phyloP scores from a whole-genome alignment of 805 yeast species.

The Brettanomyces naardenensis region DNA sequence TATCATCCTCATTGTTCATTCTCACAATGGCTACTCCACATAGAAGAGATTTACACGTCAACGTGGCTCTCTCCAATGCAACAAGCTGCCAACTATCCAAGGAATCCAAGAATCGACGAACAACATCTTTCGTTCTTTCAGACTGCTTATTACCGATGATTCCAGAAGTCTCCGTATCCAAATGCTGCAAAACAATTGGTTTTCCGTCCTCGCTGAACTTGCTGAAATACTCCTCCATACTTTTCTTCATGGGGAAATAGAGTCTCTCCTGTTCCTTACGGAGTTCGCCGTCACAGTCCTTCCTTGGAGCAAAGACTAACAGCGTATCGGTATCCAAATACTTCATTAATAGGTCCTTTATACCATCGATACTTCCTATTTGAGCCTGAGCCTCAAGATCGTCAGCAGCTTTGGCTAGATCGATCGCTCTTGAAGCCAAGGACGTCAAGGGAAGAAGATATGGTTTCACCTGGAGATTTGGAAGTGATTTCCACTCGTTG shows the following conservation, averaged over 20 bases:
- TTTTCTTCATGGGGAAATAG: conserved; percentile 66
- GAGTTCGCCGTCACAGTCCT: conserved; percentile 77
- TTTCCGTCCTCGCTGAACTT: conserved; percentile 25
- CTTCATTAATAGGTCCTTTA: conserved; percentile 56
- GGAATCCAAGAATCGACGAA: conserved; percentile 50
- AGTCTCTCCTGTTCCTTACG: conserved; percentile 71
- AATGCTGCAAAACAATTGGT: conserved; percentile 36
- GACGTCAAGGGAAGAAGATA: conserved; percentile 84
- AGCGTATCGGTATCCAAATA: conserved; percentile 94
- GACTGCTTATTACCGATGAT: conserved; percentile 74
- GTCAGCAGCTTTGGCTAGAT: conserved; percentile 40
- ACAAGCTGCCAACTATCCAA: conserved; percentile 73
- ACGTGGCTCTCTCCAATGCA: conserved; percentile 83
- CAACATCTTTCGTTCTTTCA: conserved; percentile 51
- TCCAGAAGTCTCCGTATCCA: conserved; percentile 81
- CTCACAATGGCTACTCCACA: conserved; percentile 67
- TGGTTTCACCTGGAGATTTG: conserved; percentile 61
- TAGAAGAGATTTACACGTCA: conserved; percentile 78
- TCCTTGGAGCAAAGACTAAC: conserved; percentile 71
- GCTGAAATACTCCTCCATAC: conserved; percentile 55
- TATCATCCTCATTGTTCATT: conserved; percentile 25
- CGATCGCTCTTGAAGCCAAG: conserved; percentile 79
- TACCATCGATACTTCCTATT: conserved; percentile 51
- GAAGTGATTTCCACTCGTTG: conserved; percentile 81
- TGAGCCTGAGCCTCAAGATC: conserved; percentile 47